These are phyloP conservation scores for Colletotrichum sp. DNA, from an alignment of 2,329 filamentous ascomycete genomes.

Conservation along the genomic window DNA sequence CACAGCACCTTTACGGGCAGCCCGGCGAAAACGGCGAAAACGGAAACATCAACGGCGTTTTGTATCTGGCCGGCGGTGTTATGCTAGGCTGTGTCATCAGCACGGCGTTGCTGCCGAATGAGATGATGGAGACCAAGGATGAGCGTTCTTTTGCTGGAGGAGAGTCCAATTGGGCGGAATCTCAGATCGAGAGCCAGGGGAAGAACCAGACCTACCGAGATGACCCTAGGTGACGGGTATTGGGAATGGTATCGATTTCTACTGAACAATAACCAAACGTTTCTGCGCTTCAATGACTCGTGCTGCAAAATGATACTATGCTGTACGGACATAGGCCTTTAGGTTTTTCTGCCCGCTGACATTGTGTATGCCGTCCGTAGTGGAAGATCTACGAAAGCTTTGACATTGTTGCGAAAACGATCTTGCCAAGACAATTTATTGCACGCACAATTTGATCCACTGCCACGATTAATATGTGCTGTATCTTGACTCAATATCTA, in stretches of 20 bases:
- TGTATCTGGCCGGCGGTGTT: conserved; percentile 34
- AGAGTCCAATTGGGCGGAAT: neutral
- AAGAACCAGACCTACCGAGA: neutral
- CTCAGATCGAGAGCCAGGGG: neutral
- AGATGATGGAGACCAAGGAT: conserved; percentile 38
- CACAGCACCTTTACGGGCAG: conserved; percentile 46
- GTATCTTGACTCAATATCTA: neutral
- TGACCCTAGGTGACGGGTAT: neutral
- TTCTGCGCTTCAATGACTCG: neutral
- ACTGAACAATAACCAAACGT: neutral
- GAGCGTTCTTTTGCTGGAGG: conserved; percentile 22
- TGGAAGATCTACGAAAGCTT: neutral
- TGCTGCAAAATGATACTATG: neutral
- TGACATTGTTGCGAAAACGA: neutral
- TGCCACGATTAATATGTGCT: neutral
- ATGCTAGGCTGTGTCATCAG: conserved; percentile 57
- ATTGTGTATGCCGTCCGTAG: neutral
- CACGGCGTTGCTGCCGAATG: conserved; percentile 51
- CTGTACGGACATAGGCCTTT: neutral
- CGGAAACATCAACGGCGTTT: neutral
- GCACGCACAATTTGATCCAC: neutral
- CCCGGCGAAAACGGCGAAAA: conserved; percentile 30
- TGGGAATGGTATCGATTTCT: neutral
- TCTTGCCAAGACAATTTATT: neutral
- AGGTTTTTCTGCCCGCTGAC: neutral